Base-by-base conservation (phyloP, 768 basidiomycete genomes). In the Antrodiella citrinella region DNA sequence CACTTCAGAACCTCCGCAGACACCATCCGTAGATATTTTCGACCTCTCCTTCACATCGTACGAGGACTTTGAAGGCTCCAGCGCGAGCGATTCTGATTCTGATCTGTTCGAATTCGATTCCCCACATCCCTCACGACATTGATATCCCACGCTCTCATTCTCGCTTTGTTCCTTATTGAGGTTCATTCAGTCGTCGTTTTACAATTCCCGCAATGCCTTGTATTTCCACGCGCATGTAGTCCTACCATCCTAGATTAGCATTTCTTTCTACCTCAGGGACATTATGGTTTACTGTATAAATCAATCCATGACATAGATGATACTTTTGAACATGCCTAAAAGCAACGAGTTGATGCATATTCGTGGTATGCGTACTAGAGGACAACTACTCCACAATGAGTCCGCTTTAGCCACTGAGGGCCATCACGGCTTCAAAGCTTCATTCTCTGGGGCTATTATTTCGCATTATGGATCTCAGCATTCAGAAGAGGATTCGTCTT, bases 21-120 rank as follows among this genome's bases (percentile, higher is more conserved):
- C 87, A n/a, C 87, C 87, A 2, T 87, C 86, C 68, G 67, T 80
- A 9, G 86, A 88, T 59, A 80, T 84, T 25, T 90, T 90, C 71
- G 72, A 76, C 47, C 76, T 89, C 21, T 48, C 52, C 21, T 43
- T 57, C 47, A 50, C 54, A n/a, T 53, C 60, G 25, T 61, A 57
- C 41, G 64, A 66, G n/a, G 60, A 66, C 4, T 65, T 61, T 18
- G 68, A 65, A 23, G 55, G 54, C 19, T 62, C 62, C 42, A 63
- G 58, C 30, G 46, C 54, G 19, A 57, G 54, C 30, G 64, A 64
- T 26, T 48, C 59, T 15, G 65, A 63, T 30, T 66, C 65, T 4
- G 67, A 69, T 47, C 58, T 65, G 24, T 69, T 69, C 51, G 65
- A 63, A 38, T 69, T 60, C 55, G 68, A 69, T 53, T 63, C 66